Evolutionary conservation across 495 filamentous ascomycete species (phyloP).

Genomic region (Bacidia gigantensis): DNA sequence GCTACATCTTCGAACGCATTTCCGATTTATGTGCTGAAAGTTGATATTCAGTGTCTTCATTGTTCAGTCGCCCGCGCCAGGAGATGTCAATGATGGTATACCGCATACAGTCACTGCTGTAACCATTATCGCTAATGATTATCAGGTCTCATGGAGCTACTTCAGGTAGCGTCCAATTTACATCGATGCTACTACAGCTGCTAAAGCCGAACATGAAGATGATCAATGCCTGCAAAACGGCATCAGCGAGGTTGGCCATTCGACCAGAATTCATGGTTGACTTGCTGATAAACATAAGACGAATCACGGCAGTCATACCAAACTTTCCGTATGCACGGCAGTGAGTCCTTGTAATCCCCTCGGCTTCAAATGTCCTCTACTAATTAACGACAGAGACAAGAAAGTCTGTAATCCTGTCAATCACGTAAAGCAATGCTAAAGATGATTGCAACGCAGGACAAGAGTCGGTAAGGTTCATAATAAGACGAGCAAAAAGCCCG

Average conservation of each 20-base stretch:
- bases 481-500: not conserved
- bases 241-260: constrained; percentile 41
- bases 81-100: constrained; percentile 90
- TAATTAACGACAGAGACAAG: constrained; percentile 46
- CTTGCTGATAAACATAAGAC: constrained; percentile 26
- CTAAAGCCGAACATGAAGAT: constrained; percentile 43
- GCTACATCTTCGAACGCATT: constrained; percentile 10
- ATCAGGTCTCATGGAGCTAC: constrained; percentile 73
- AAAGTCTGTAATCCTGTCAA: constrained; percentile 73
- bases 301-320: constrained; percentile 84
- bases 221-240: constrained; percentile 97
- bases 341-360: not conserved
- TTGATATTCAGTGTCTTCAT: constrained; percentile 52
- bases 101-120: not conserved
- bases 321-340: constrained; percentile 87
- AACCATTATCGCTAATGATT: not conserved
- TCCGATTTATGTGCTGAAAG: constrained; percentile 3
- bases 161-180: constrained; percentile 21
- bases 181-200: not conserved
- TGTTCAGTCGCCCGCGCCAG: constrained; percentile 84
- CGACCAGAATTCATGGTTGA: not conserved
- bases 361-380: not conserved
- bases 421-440: constrained; percentile 31
- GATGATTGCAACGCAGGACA: not conserved
- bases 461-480: constrained; percentile 1